Evolutionary conservation across 257 asterid genomes (phyloP).

Genomic region (Solanum pinnatisectum): DNA sequence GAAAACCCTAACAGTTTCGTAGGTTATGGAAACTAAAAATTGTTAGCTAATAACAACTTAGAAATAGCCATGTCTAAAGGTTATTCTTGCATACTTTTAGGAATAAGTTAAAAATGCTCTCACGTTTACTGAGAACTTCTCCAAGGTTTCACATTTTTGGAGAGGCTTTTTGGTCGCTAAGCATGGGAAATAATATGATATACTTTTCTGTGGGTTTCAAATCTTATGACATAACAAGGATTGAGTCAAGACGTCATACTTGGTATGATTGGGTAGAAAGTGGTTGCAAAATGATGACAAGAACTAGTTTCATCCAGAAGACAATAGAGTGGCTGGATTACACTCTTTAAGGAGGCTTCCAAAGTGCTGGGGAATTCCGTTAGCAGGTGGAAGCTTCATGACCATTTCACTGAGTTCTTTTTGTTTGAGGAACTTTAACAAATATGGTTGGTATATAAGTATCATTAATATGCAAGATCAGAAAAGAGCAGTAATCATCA

Average conservation of each 20-base stretch:
- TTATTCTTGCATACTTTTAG: not conserved
- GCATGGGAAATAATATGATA: not conserved
- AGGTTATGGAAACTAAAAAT: not conserved
- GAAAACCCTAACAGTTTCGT: not conserved
- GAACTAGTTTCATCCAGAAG: not conserved
- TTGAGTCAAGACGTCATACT: not conserved
- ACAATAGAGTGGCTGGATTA: not conserved
- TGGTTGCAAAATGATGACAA: not conserved
- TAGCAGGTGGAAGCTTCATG: not conserved
- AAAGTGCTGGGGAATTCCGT: not conserved
- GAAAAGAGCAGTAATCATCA: not conserved
- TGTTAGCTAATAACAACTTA: not conserved
- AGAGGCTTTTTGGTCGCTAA: not conserved
- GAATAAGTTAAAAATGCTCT: not conserved
- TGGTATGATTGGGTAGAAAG: not conserved
- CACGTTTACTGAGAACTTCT: not conserved
- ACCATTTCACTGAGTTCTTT: not conserved
- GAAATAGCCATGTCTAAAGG: not conserved
- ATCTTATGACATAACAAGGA: not conserved
- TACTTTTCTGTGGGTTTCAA: not conserved
- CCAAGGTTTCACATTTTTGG: not conserved
- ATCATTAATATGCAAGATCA: not conserved
- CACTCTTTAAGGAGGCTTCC: not conserved
- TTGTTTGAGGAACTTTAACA: not conserved
- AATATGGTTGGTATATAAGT: not conserved